Evolutionary conservation across 768 basidiomycete genomes (phyloP), one percentile per base, ranked within the genome.

Genomic region (Mycena sanguinolenta): DNA sequence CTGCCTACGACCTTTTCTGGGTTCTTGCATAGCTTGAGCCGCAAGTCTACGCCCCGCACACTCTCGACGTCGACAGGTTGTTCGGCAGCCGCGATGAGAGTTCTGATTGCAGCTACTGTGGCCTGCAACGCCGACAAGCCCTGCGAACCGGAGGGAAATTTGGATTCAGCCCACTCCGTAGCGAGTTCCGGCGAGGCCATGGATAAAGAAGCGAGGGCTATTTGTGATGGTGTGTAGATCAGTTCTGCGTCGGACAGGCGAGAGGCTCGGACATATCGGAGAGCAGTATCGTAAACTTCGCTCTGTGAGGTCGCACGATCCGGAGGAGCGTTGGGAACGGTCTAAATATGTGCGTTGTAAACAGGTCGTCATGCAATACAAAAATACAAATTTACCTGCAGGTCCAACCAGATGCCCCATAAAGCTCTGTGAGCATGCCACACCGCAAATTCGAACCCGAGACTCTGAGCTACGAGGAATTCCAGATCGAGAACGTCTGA

Each of bases 1-100:
- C 91, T 97, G n/a, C 96, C 96, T 16, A 91, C 90, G 7, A 97
- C 91, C 80, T 97, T 98, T 80, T 97, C 96, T 6, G 98, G 98
- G 76, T 99, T 99, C 78, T 96, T 95, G 84, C 97, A 98, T 42
- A 92, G 76, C 76, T 90, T 92, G 54, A 99, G 83, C 53, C 96
- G 86, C 77, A 92, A 88, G 79, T 99, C 98, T 9, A 99, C 92
- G 76, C 94, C 93, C 17, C 94, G 92, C 17, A 98, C 96, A 34
- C 87, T 84, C 68, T 95, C 95, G 16, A 97, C 85, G 67, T 94
- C 86, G n/a, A 95, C 90, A 28, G 88, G 86, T 23, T 85, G 84
- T 19, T 91, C 90, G 23, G 88, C 80, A 7, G 81, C 77, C 8
- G 80, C 79, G 34, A 95, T 90, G 74, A 92, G 77, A 14, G 75